Conservation (phyloP, 192 early-diverging fungal genomes). For the Piromyces finnis region DNA sequence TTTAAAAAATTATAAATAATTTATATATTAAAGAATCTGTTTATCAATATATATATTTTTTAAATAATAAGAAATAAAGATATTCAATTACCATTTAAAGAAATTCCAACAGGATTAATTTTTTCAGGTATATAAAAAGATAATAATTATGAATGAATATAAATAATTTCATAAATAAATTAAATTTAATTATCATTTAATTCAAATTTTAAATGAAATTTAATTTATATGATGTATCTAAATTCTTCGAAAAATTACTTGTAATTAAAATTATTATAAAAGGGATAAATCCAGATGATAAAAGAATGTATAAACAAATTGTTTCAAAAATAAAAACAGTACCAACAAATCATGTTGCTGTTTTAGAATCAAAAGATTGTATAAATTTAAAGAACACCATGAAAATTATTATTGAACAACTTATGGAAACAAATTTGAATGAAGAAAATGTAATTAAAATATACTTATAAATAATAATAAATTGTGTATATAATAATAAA, state of each 20-base stretch:
- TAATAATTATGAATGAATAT: too few relatives aligned
- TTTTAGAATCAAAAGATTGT: conserved; percentile 54
- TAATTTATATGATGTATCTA: background rate
- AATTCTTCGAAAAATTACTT: too few relatives aligned
- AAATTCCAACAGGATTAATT: background rate
- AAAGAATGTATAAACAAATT: conserved; percentile 46
- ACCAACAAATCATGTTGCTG: conserved; percentile 26
- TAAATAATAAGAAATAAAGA: background rate
- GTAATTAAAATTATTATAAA: too few relatives aligned
- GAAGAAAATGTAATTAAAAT: background rate
- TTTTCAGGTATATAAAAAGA: background rate
- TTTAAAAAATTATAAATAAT: too few relatives aligned
- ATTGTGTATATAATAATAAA: conserved; percentile 6
- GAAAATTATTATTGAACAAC: conserved; percentile 49
- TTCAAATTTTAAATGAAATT: background rate
- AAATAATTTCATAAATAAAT: too few relatives aligned
- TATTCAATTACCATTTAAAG: background rate
- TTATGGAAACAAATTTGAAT: conserved; percentile 16
- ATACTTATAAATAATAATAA: background rate
- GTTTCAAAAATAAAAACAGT: conserved; percentile 12
- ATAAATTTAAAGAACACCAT: conserved; percentile 33
- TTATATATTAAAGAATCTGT: too few relatives aligned
- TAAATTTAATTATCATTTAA: too few relatives aligned
- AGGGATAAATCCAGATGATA: conserved; percentile 61
- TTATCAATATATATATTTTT: too few relatives aligned